These are phyloP conservation scores for Pulveroboletus sp. DNA, from an alignment of 768 basidiomycete genomes.

Conservation along the genomic window DNA sequence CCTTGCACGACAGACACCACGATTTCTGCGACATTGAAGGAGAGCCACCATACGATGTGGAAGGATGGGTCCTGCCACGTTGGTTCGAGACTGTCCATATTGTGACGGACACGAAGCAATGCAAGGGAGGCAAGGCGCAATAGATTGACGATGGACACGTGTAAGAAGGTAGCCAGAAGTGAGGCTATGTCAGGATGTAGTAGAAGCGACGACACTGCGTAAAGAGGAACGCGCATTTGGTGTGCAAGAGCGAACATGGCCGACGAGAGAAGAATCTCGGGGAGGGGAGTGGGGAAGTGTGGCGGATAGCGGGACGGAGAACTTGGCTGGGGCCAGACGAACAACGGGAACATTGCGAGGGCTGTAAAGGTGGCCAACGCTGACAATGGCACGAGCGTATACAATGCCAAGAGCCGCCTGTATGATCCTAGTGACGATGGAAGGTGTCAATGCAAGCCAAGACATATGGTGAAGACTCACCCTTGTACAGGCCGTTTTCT, in stretches of 20 bases:
- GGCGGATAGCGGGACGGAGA: constrained; percentile 39
- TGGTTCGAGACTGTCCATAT: constrained; percentile 38
- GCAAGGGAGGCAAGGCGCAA: constrained; percentile 54
- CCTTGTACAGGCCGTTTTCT: constrained; percentile 46
- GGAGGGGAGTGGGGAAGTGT: constrained; percentile 57
- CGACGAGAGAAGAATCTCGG: constrained; percentile 57
- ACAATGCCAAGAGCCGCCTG: constrained; percentile 46
- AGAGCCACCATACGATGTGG: constrained; percentile 69
- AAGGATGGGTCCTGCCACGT: constrained; percentile 59
- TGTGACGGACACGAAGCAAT: constrained; percentile 47
- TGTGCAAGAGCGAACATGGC: constrained; percentile 44
- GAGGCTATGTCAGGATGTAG: constrained; percentile 26
- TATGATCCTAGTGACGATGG: constrained; percentile 52
- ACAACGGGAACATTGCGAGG: constrained; percentile 45
- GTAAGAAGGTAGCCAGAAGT: constrained; percentile 38
- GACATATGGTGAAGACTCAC: constrained; percentile 27
- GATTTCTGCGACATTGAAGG: constrained; percentile 65
- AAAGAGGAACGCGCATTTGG: constrained; percentile 31
- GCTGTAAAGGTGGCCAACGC: constrained; percentile 45
- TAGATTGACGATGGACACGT: constrained; percentile 47
- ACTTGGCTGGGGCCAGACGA: constrained; percentile 42
- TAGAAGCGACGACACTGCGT: constrained; percentile 32
- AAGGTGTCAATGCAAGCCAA: background rate
- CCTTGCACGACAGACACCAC: constrained; percentile 63
- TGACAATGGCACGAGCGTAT: constrained; percentile 56